Evolutionary conservation across 2,329 filamentous ascomycete genomes (phyloP).

Genomic region (Nemania sp.): DNA sequence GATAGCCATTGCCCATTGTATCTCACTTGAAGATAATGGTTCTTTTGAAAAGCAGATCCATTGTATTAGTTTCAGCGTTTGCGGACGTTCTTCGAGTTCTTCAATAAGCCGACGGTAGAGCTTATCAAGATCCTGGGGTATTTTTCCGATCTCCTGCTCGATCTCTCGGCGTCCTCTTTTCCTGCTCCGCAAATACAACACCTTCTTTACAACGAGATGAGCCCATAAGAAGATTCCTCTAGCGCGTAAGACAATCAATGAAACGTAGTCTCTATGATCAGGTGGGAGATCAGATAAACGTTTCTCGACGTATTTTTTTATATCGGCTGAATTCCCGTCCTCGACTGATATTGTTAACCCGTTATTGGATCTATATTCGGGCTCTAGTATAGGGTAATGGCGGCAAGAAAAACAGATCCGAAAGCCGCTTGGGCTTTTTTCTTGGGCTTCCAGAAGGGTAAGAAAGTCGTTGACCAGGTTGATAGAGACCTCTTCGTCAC

Average conservation of each 20-base stretch:
- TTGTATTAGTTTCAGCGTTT: slow-evolving; percentile 2
- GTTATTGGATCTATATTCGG: background rate
- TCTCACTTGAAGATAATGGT: background rate
- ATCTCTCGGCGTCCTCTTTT: background rate
- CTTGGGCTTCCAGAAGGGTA: background rate
- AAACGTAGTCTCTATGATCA: background rate
- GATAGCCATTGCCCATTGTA: slow-evolving; percentile 13
- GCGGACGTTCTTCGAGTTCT: background rate
- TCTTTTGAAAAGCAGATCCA: slow-evolving; percentile 11
- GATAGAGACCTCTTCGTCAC: background rate
- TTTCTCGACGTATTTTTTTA: background rate
- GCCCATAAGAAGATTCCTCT: slow-evolving; percentile 15
- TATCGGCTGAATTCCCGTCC: background rate
- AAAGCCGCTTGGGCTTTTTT: background rate
- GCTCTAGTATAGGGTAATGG: slow-evolving; percentile 1
- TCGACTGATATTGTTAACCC: background rate
- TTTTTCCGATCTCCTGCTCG: background rate
- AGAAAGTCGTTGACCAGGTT: background rate
- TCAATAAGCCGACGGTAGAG: background rate
- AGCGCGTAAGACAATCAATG: background rate
- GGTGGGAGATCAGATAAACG: background rate
- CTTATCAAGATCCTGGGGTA: slow-evolving; percentile 3
- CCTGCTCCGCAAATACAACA: background rate
- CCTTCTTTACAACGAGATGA: background rate
- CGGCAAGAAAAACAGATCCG: slow-evolving; percentile 16